Percentiles rank a stretch among this genome's conserved stretches.
phyloP scores from a whole-genome alignment of 208 protist species.

The Leishmania major region DNA sequence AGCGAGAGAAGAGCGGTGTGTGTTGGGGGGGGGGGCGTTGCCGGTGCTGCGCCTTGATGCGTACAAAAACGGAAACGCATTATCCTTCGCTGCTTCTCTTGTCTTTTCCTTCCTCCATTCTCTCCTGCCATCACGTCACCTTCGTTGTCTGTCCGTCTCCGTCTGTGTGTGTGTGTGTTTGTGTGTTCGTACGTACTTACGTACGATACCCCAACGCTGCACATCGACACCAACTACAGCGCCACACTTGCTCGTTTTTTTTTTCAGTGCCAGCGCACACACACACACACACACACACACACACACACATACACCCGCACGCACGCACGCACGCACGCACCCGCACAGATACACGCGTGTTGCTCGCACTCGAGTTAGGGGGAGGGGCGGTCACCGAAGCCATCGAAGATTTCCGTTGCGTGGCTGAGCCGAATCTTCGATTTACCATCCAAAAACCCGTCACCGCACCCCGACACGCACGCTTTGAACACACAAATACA shows the following conservation, averaged over 20 bases:
- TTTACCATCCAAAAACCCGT: neutral
- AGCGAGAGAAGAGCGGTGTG: neutral
- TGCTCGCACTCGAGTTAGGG: neutral
- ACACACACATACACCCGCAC: too few relatives aligned
- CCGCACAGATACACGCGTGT: neutral
- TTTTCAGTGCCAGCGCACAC: neutral
- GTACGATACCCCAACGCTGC: neutral
- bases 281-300: neutral
- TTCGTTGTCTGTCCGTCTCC: neutral
- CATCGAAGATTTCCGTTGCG: neutral
- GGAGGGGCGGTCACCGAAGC: neutral
- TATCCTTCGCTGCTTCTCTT: neutral
- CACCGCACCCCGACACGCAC: neutral
- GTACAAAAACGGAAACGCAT: neutral
- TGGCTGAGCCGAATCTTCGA: neutral
- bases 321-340: too few relatives aligned
- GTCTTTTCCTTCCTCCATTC: neutral
- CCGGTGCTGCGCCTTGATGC: neutral
- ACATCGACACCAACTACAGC: constrained; percentile 1
- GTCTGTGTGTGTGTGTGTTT: neutral
- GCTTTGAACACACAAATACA: neutral
- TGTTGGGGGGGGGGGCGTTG: too few relatives aligned
- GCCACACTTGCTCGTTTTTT: neutral
- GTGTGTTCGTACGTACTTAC: too few relatives aligned
- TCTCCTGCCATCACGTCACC: neutral